phyloP scores from a whole-genome alignment of 345 rosid genomes.

The Aquilaria yunnanensis region DNA sequence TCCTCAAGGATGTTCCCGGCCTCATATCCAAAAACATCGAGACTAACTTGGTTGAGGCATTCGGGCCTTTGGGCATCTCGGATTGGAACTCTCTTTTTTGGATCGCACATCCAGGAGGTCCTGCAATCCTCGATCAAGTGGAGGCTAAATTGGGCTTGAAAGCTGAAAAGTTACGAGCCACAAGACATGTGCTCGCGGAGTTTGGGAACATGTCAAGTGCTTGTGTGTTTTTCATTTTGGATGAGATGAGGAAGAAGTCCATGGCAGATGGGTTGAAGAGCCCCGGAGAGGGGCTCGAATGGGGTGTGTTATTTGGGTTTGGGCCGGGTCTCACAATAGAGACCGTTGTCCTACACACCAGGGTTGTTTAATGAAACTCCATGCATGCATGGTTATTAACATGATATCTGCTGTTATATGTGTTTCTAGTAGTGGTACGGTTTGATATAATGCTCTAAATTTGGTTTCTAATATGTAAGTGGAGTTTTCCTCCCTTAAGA shows the following conservation, averaged over 20 bases:
- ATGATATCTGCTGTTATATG: too few relatives aligned
- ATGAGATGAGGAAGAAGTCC: conserved; percentile 42
- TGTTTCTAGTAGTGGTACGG: too few relatives aligned
- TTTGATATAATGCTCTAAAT: too few relatives aligned
- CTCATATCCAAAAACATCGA: conserved; percentile 35
- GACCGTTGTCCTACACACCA: conserved; percentile 41
- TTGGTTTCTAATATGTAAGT: too few relatives aligned
- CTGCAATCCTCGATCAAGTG: conserved; percentile 39
- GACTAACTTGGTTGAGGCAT: conserved; percentile 30
- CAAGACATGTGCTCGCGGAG: conserved; percentile 31
- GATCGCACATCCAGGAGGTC: conserved; percentile 53
- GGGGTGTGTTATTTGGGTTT: conserved; percentile 53
- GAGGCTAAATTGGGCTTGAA: conserved; percentile 29
- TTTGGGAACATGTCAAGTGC: conserved; percentile 49
- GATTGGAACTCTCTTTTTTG: conserved; percentile 55
- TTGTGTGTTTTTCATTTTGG: conserved; percentile 36
- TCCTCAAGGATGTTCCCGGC: conserved; percentile 37
- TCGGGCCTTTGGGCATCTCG: conserved; percentile 34
- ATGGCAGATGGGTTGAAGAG: conserved; percentile 20
- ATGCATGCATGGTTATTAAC: too few relatives aligned
- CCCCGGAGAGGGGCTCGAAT: conserved; percentile 47
- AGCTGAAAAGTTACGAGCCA: conserved; percentile 29
- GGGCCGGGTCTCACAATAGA: conserved; percentile 53
- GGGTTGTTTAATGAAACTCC: neutral
- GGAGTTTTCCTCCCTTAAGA: too few relatives aligned